A percentile compares a stretch with the other conserved stretches of the same genome.
These are phyloP conservation scores for Zoysia japonica DNA, from an alignment of 176 grass and related monocot species.

Conservation along the genomic window DNA sequence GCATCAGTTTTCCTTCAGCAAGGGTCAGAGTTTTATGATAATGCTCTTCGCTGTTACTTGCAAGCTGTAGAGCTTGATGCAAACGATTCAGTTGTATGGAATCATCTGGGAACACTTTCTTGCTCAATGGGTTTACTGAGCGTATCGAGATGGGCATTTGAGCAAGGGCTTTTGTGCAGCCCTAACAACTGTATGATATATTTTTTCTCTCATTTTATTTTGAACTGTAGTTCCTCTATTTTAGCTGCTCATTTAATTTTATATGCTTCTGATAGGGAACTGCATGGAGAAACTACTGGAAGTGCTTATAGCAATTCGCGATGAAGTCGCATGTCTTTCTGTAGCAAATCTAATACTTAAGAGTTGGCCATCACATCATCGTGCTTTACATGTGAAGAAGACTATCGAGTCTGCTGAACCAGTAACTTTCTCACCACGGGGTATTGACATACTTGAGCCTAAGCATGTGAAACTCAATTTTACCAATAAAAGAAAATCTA, in stretches of 20 bases:
- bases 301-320: slow-evolving; percentile 88
- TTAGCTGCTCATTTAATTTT: slow-evolving; percentile 30
- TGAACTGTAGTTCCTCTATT: slow-evolving; percentile 32
- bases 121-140: slow-evolving; percentile 89
- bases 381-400: slow-evolving; percentile 86
- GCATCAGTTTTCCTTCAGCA: slow-evolving; percentile 86
- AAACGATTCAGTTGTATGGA: slow-evolving; percentile 96
- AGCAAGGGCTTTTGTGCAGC: slow-evolving; percentile 92
- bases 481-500: slow-evolving; percentile 77
- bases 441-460: slow-evolving; percentile 83
- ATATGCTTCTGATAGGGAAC: slow-evolving; percentile 58
- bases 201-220: slow-evolving; percentile 30
- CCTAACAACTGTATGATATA: slow-evolving; percentile 88
- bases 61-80: slow-evolving; percentile 93
- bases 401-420: slow-evolving; percentile 70
- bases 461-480: slow-evolving; percentile 78
- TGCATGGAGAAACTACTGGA: slow-evolving; percentile 98
- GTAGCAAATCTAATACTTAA: slow-evolving; percentile 76
- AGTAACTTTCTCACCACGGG: slow-evolving; percentile 65
- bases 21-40: slow-evolving; percentile 70
- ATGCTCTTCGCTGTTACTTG: slow-evolving; percentile 88
- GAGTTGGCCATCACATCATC: slow-evolving; percentile 96
- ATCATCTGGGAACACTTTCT: slow-evolving; percentile 89
- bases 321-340: slow-evolving; percentile 84
- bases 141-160: slow-evolving; percentile 93